A percentile compares a stretch with the other conserved stretches of the same genome.
Conservation (phyloP, 352 stramenopile species). For the Elongisporangium prolatum region DNA sequence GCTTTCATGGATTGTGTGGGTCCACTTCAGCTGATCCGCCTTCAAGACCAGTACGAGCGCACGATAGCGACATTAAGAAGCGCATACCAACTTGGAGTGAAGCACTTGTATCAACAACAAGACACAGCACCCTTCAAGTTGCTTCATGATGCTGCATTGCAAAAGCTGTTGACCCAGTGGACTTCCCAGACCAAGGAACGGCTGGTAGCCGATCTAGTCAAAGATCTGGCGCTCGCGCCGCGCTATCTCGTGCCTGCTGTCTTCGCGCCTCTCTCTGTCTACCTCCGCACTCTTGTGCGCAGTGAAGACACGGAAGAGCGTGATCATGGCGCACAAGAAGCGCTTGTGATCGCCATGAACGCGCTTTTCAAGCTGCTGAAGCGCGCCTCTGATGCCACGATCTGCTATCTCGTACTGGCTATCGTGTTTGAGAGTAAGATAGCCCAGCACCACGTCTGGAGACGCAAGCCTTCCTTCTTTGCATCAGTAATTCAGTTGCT, state of each 20-base stretch:
- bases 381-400: conserved; percentile 17
- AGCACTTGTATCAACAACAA: neutral
- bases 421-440: conserved; percentile 17
- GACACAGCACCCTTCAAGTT: neutral
- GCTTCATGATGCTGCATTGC: conserved; percentile 1
- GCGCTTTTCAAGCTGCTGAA: conserved; percentile 24
- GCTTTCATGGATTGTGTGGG: neutral
- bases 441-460: conserved; percentile 13
- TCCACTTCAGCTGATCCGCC: neutral
- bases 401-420: conserved; percentile 19
- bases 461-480: conserved; percentile 12
- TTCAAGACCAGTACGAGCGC: neutral
- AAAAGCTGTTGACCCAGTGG: conserved; percentile 8
- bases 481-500: conserved; percentile 17
- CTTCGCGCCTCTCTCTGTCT: conserved; percentile 15
- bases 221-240: conserved; percentile 25
- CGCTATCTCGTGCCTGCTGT: conserved; percentile 20
- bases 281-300: conserved; percentile 5
- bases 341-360: conserved; percentile 4
- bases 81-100: neutral
- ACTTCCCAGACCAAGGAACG: conserved; percentile 7
- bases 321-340: neutral
- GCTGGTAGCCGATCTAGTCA: conserved; percentile 20
- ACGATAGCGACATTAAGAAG: neutral
- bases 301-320: neutral